phyloP scores from a whole-genome alignment of 2,329 filamentous ascomycete genomes.

The Colletotrichum sp. region DNA sequence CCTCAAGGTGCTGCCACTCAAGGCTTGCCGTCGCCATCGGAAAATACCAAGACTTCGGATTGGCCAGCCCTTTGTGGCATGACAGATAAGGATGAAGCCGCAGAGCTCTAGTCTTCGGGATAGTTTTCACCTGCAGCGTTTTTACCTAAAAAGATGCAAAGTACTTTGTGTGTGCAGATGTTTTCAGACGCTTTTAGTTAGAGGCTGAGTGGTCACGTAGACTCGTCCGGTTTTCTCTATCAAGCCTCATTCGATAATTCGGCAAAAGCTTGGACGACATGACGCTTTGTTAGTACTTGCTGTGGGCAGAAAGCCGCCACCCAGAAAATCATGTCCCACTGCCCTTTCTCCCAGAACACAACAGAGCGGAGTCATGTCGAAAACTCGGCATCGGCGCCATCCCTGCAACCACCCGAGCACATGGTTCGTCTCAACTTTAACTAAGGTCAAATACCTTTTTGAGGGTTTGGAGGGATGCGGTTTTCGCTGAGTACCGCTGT shows the following conservation, averaged over 20 bases:
- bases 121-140: not conserved
- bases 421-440: not conserved
- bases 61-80: not conserved
- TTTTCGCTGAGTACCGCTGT: not conserved
- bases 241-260: not conserved
- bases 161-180: not conserved
- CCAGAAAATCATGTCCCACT: not conserved
- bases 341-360: not conserved
- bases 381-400: not conserved
- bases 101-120: not conserved
- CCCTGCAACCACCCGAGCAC: not conserved
- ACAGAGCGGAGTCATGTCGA: not conserved
- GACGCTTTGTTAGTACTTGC: accelerated
- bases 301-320: not conserved
- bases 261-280: not conserved
- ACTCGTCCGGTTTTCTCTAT: not conserved
- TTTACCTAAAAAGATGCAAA: not conserved
- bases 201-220: not conserved
- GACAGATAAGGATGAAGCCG: not conserved
- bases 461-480: not conserved
- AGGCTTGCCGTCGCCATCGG: not conserved
- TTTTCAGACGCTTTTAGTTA: not conserved
- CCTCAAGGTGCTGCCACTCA: not conserved
- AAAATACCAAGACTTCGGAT: not conserved
- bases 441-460: not conserved